Base-by-base conservation (phyloP, 768 basidiomycete species). In the Calocybe indica region DNA sequence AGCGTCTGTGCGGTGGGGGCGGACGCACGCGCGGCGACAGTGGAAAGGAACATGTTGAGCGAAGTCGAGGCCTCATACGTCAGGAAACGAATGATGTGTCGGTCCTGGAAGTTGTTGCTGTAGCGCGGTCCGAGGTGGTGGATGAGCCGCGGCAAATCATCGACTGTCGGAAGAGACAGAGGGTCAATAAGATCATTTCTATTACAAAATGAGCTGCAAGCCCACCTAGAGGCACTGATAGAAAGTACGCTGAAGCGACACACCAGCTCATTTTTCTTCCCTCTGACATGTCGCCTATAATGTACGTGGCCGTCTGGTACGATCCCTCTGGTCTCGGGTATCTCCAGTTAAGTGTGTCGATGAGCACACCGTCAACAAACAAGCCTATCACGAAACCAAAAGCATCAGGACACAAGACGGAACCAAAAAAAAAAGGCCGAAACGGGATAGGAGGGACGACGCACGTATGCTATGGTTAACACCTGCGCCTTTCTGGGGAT, bases 61-160 rank as follows among this genome's bases (percentile, higher is more conserved):
- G 88, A 88, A 0, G 90, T 89, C 5, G 85, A 80, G 0, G 87
- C 86, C 54, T 90, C 86, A 61, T 92, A 93, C 0, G 90, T 93
- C 41, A 92, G 67, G 60, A 91, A 91, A 39, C 78, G 82, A 53
- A 81, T 69, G 33, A 92, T 73, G 2, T 75, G 60, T 7, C 72
- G 74, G 41, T 89, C 85, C 59, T 90, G 89, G 62, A 91, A 89
- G 38, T 80, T 82, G 14, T 80, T 83, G 1, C 72, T 70, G 50
- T 92, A 92, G 38, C 83, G 78, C 7, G 90, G 90, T 4, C 89
- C 86, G 8, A 93, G 78, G 55, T 90, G 86, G 57, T 92, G 84
- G 33, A 90, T 75, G 39, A 92, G 74, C 11, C 85, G 76, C 5
- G 82, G 80, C 5, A 89, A 60, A 50, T 88, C 86, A 45, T 90